phyloP scores from a whole-genome alignment of 2,329 filamentous ascomycete genomes.

The Geosmithia putterillii region DNA sequence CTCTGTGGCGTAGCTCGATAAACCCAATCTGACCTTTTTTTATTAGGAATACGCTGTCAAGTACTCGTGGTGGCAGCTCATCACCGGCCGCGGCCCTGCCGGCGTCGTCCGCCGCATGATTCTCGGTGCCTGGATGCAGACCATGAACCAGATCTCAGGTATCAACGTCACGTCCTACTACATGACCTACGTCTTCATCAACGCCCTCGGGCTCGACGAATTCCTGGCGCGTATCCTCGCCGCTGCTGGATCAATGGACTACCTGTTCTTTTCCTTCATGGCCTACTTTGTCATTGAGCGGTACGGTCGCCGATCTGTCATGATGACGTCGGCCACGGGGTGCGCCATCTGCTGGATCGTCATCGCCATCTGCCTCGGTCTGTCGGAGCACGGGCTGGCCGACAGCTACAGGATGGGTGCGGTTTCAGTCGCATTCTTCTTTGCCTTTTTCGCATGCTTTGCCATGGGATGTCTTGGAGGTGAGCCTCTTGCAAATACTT shows the following conservation, averaged over 20 bases:
- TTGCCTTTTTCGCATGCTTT: not conserved
- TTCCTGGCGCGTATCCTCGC: constrained; percentile 5
- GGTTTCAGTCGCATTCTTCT: not conserved
- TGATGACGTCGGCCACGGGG: constrained; percentile 1
- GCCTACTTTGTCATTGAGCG: constrained; percentile 3
- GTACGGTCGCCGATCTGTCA: not conserved
- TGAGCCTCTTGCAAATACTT: too few relatives aligned
- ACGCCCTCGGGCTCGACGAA: constrained; percentile 1
- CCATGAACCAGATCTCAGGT: constrained; percentile 8
- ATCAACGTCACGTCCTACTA: constrained; percentile 17
- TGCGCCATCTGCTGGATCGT: constrained; percentile 3
- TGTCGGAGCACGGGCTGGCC: not conserved
- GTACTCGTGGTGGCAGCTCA: not conserved
- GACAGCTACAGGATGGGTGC: not conserved
- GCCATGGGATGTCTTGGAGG: not conserved
- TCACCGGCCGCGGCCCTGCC: not conserved
- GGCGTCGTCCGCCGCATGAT: constrained; percentile 5
- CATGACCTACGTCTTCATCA: constrained; percentile 7
- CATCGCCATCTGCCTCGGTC: not conserved
- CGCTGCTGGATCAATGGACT: constrained; percentile 9
- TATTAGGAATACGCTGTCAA: not conserved
- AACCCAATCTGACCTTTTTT: too few relatives aligned
- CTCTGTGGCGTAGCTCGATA: not conserved
- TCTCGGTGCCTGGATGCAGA: constrained; percentile 27
- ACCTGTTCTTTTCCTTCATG: constrained; percentile 6